phyloP scores from a whole-genome alignment of 2,329 filamentous ascomycete genomes.

The Sclerotinia trifoliorum region DNA sequence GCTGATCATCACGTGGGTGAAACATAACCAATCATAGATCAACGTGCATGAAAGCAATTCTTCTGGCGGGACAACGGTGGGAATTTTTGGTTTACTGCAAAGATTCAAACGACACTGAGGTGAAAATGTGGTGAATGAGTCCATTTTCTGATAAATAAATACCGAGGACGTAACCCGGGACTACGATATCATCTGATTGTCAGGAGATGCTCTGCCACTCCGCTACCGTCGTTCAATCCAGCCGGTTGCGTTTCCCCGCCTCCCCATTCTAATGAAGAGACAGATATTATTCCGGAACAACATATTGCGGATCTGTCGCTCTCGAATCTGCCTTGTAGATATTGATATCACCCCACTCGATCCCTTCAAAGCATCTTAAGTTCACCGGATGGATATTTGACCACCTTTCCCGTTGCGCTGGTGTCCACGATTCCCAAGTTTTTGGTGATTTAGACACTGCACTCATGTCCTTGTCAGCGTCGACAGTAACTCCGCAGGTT shows the following conservation, averaged over 20 bases:
- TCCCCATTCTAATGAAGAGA: neutral
- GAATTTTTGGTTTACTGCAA: neutral
- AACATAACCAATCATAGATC: conserved; percentile 10
- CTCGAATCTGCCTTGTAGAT: conserved; percentile 22
- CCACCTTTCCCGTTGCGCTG: conserved; percentile 20
- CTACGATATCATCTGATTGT: neutral
- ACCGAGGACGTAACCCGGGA: neutral
- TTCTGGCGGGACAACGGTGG: neutral
- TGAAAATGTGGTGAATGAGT: neutral
- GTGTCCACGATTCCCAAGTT: conserved; percentile 2
- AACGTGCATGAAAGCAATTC: neutral
- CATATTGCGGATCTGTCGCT: conserved; percentile 21
- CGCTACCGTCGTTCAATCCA: neutral
- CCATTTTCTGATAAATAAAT: neutral
- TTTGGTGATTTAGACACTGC: neutral
- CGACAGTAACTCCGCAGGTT: conserved; percentile 22
- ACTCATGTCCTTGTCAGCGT: conserved; percentile 4
- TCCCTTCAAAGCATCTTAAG: conserved; percentile 25
- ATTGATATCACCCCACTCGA: conserved; percentile 24
- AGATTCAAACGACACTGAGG: too few species aligned
- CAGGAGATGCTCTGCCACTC: neutral
- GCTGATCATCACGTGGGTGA: conserved; percentile 1
- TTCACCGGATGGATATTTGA: conserved; percentile 22
- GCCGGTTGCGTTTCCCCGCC: neutral
- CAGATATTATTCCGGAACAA: conserved; percentile 18